Evolutionary conservation across 352 stramenopile species (phyloP), one percentile per base, ranked within the genome.

Genomic region (Phytophthora brassicae): DNA sequence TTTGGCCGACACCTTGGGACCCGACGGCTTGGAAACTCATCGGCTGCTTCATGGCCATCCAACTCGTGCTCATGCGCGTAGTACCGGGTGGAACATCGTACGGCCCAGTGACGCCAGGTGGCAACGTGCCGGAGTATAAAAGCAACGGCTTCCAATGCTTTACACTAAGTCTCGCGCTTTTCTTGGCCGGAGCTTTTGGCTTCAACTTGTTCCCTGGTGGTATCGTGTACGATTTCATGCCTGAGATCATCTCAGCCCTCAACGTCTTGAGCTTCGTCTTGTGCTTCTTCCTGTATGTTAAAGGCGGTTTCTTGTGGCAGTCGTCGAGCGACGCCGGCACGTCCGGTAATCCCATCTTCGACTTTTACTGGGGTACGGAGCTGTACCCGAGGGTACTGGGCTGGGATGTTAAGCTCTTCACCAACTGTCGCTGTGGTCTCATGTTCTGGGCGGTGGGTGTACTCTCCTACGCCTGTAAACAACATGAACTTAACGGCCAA

Each of bases 341-440:
- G 24, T 96, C 84, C 19, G 96, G 96, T 62, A 97, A 90, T 66
- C 79, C 85, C 19, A 70, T 99, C 16, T 95, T 98, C 57, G 96
- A 99, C 79, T 99, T 95, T 77, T 98, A 96, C 68, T 99, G 96
- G 93, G 96, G 97, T 26, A 98, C 89, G 31, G 96, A 99, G 81
- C 80, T 99, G 1, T 99, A 99, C 76, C 97, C 97, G 23, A 86
- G 92, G 20, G 86, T 83, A 13, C 42, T 85, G 41, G 95, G 95
- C 52, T 97, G 83, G 76, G 96, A 99, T 75, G 68, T 99, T 46
- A 99, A 99, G 81, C 82, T 95, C 50, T 98, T 99, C 67, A 98
- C 92, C 20, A 99, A 99, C 74, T 99, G 97, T 74, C 84, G 97
- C 49, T 94, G 94, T 53, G 91, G 92, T 14, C 97, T 99, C 89